These are phyloP conservation scores for Verticillium klebahnii DNA, from an alignment of 2,329 filamentous ascomycete species.

Conservation along the genomic window DNA sequence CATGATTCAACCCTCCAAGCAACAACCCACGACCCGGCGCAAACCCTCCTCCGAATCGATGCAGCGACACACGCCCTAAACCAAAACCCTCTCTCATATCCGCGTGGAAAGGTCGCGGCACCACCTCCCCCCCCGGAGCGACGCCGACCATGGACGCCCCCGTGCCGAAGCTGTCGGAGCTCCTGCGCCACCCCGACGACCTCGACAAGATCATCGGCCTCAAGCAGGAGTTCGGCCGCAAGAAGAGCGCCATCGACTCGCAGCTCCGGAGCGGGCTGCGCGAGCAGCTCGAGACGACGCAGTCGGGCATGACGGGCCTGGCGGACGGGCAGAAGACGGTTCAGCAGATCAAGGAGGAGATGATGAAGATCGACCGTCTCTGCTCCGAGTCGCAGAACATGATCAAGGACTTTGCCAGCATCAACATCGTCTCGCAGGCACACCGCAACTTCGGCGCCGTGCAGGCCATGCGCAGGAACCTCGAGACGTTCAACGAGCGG, in stretches of 20 bases:
- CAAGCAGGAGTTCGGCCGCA: slow-evolving; percentile 89
- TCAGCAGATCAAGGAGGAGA: slow-evolving; percentile 91
- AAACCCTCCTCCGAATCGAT: background rate
- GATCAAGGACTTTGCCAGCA: slow-evolving; percentile 92
- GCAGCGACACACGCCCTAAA: background rate
- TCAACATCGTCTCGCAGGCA: slow-evolving; percentile 87
- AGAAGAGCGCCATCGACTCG: slow-evolving; percentile 86
- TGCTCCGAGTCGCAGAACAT: slow-evolving; percentile 97
- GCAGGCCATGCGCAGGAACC: slow-evolving; percentile 85
- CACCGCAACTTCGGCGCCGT: slow-evolving; percentile 95
- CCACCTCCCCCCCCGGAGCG: background rate
- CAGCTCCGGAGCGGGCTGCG: slow-evolving; percentile 84
- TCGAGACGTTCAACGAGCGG: slow-evolving; percentile 81
- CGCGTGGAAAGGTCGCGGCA: background rate
- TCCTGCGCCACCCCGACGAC: slow-evolving; percentile 92
- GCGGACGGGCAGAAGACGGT: slow-evolving; percentile 88
- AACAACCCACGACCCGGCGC: background rate
- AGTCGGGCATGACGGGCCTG: slow-evolving; percentile 86
- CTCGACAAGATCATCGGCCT: slow-evolving; percentile 90
- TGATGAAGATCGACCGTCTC: slow-evolving; percentile 96
- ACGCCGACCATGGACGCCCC: slow-evolving; percentile 55
- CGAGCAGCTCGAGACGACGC: slow-evolving; percentile 91
- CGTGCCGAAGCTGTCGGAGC: slow-evolving; percentile 79
- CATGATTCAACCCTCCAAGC: background rate
- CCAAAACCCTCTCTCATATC: background rate